These are phyloP conservation scores for Cardamine chenopodiifolia DNA, from an alignment of 345 rosid genomes.

Conservation along the genomic window DNA sequence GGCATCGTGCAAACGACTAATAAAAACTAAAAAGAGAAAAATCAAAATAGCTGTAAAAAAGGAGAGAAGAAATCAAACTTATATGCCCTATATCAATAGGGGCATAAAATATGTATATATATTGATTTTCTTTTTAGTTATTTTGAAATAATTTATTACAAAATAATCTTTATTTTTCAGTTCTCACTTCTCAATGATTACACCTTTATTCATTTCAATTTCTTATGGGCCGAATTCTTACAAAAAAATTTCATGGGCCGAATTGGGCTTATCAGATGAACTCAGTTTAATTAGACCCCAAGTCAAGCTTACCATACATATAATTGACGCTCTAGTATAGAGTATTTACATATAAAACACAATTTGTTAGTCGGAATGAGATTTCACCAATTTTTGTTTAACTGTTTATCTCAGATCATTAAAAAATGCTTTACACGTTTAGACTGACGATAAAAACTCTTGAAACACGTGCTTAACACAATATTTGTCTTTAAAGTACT, in stretches of 20 bases:
- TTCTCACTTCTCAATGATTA: too few relatives aligned
- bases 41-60: not conserved
- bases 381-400: not conserved
- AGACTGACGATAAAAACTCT: not conserved
- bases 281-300: not conserved
- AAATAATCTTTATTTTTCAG: not conserved
- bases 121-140: not conserved
- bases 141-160: not conserved
- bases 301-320: not conserved
- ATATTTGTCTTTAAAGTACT: too few relatives aligned
- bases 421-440: too few relatives aligned
- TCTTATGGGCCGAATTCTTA: not conserved
- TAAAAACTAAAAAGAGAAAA: not conserved
- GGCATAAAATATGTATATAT: not conserved
- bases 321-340: not conserved
- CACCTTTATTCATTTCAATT: too few relatives aligned
- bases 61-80: not conserved
- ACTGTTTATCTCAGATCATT: too few relatives aligned
- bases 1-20: slow-evolving; percentile 2
- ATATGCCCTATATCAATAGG: not conserved
- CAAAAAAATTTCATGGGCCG: not conserved
- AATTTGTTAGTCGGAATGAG: not conserved
- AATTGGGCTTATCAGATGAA: not conserved
- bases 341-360: too few relatives aligned
- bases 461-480: not conserved